Base-by-base conservation (phyloP, 228 moss, liverwort and hornwort genomes). In the Sphagnum fallax region DNA sequence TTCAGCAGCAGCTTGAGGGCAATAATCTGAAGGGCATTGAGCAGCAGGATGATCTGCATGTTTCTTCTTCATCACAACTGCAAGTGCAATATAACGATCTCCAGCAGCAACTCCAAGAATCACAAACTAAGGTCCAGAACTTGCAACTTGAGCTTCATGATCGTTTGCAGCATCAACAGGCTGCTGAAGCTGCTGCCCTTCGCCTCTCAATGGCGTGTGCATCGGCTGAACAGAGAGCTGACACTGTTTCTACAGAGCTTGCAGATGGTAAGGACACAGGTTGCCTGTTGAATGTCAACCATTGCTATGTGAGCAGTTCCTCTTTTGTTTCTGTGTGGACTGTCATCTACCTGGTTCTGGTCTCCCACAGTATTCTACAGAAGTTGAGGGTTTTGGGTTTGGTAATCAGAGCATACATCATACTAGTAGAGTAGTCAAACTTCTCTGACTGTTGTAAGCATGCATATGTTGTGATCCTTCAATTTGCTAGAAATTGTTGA, bases 41-140 rank as follows among this genome's bases (percentile, higher is more conserved):
- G 49, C 9, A 48, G 6, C 10, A 65, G 49, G 65, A 65, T 49
- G 5, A 12, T 4, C 7, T 49, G 8, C 47, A 48, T 65, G 50
- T 49, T 13, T 5, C 11, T 6, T 5, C 5, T 48, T 13, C 49
- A 4, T 48, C 49, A 13, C 48, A 65, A 48, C 48, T 47, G 48
- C 48, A 49, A 12, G 11, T 11, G 13, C 47, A 55, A 55, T 71
- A 68, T 58, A 63, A 75, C 71, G 68, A 66, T 77, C 67, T 80
- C 64, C 68, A 82, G 77, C 75, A 80, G 75, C 75, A 82, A 75
- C 71, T 86, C 73, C 73, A 75, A 71, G 80, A 80, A 59, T 77
- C 86, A n/a, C 70, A 73, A 6, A 70, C 73, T 66, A 79, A 75
- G 66, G 66, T 80, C 47, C 73, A 78, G 65, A 71, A 53, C 65